Conservation (phyloP, 192 early-diverging fungal species). For the Podila horticola region DNA sequence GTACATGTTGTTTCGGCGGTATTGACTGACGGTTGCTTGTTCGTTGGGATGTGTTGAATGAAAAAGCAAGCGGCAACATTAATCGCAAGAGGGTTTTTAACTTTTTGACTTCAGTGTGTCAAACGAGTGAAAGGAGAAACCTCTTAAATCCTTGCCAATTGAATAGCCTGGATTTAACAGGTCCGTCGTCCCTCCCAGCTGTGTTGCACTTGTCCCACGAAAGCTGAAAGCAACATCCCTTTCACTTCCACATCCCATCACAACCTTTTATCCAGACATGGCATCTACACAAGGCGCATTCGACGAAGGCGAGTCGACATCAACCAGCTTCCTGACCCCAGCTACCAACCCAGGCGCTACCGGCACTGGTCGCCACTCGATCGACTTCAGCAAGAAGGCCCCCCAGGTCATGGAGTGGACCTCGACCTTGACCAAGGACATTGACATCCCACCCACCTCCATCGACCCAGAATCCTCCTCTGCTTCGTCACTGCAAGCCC, state of each 20-base stretch:
- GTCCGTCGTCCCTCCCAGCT: not conserved
- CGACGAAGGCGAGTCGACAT: slow-evolving; percentile 8
- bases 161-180: not conserved
- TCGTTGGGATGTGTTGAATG: not conserved
- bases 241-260: not conserved
- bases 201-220: not conserved
- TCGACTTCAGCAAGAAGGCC: slow-evolving; percentile 45
- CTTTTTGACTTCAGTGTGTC: no score
- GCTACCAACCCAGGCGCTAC: slow-evolving; percentile 31
- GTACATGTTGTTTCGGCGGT: slow-evolving; percentile 9
- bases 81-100: no score
- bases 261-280: not conserved
- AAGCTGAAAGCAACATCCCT: no score
- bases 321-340: slow-evolving; percentile 47
- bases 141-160: not conserved
- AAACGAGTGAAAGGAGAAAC: not conserved
- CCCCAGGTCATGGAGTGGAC: slow-evolving; percentile 55
- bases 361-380: slow-evolving; percentile 29
- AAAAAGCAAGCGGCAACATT: no score
- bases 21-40: not conserved
- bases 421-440: slow-evolving; percentile 21
- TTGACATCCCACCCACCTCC: slow-evolving; percentile 25
- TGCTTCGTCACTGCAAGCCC: not conserved
- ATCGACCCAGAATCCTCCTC: slow-evolving; percentile 7
- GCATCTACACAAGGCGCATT: slow-evolving; percentile 2